Conservation (phyloP, 805 yeast species). For the Wickerhamiella sergipiensis region DNA sequence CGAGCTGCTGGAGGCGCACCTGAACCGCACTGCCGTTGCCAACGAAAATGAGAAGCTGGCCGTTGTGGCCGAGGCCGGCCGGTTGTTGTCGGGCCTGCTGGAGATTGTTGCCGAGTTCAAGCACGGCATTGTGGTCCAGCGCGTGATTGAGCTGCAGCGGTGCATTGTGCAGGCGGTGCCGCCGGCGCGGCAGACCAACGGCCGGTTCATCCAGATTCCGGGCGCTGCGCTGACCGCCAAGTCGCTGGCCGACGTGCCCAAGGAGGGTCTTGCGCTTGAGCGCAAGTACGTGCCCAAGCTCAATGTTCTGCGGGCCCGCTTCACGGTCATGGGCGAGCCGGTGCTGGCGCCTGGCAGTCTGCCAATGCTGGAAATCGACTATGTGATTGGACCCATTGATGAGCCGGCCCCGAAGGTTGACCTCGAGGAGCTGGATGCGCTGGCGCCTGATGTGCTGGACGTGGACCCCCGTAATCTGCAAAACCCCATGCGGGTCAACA, state of each 20-base stretch:
- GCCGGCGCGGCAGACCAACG: slow-evolving; percentile 33
- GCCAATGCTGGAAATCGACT: slow-evolving; percentile 64
- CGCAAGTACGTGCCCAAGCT: slow-evolving; percentile 47
- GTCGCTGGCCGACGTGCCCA: slow-evolving; percentile 7
- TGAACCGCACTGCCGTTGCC: slow-evolving; percentile 34
- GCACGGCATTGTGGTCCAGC: slow-evolving; percentile 46
- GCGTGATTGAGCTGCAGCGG: slow-evolving; percentile 54
- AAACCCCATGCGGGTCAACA: slow-evolving; percentile 56
- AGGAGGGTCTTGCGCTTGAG: slow-evolving; percentile 3
- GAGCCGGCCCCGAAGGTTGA: slow-evolving; percentile 13
- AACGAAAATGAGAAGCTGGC: slow-evolving; percentile 35
- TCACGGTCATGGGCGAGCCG: slow-evolving; percentile 77
- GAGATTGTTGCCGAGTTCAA: slow-evolving; percentile 77
- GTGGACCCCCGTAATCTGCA: slow-evolving; percentile 34
- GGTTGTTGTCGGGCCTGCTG: slow-evolving; percentile 53
- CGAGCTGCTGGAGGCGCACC: slow-evolving; percentile 40
- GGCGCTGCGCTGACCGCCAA: slow-evolving; percentile 36
- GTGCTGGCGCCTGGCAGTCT: slow-evolving; percentile 57
- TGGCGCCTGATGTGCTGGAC: slow-evolving; percentile 20
- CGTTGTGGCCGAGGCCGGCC: slow-evolving; percentile 50
- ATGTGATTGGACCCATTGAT: slow-evolving; percentile 58
- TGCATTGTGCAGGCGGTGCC: slow-evolving; percentile 64
- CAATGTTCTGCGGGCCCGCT: slow-evolving; percentile 53
- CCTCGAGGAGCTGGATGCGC: slow-evolving; percentile 16
- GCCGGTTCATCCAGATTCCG: slow-evolving; percentile 72